Conservation (phyloP, 495 filamentous ascomycete genomes). For the Talaromyces trachyspermus region DNA sequence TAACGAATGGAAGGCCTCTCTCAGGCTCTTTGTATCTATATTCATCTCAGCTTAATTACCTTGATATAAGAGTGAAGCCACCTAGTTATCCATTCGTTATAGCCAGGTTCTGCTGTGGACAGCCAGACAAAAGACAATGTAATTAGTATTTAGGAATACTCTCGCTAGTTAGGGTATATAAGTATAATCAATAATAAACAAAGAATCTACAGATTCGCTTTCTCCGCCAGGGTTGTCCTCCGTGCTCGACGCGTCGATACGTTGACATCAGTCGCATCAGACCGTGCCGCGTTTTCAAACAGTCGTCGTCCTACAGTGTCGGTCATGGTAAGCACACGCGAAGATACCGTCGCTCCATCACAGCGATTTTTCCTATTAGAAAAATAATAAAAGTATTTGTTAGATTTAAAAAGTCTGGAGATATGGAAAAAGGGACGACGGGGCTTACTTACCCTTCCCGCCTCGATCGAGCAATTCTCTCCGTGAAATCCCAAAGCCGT, state of each 20-base stretch:
- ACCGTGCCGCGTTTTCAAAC: slow-evolving; percentile 30
- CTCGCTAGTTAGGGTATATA: too few relatives aligned
- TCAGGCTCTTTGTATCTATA: too few relatives aligned
- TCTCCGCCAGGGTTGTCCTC: slow-evolving; percentile 28
- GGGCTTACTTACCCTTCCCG: slow-evolving; percentile 61
- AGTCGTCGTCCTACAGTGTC: slow-evolving; percentile 50
- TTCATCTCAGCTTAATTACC: too few relatives aligned
- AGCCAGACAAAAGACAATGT: too few relatives aligned
- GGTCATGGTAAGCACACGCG: slow-evolving; percentile 70
- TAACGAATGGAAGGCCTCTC: too few relatives aligned
- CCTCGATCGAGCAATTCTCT: slow-evolving; percentile 72
- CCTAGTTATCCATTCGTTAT: too few relatives aligned
- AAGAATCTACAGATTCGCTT: slow-evolving; percentile 32
- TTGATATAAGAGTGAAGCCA: too few relatives aligned
- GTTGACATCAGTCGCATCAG: slow-evolving; percentile 19
- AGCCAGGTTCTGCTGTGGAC: too few relatives aligned
- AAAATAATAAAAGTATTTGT: not conserved
- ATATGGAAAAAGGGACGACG: not conserved
- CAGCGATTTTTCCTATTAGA: slow-evolving; percentile 68
- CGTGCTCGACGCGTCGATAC: slow-evolving; percentile 33
- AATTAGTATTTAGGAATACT: too few relatives aligned
- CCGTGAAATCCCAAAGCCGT: slow-evolving; percentile 81
- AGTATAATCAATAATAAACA: too few relatives aligned
- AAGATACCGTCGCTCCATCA: slow-evolving; percentile 83
- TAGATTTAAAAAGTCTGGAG: not conserved